These are phyloP conservation scores for Salix purpurea DNA, from an alignment of 345 rosid species.

Conservation along the genomic window DNA sequence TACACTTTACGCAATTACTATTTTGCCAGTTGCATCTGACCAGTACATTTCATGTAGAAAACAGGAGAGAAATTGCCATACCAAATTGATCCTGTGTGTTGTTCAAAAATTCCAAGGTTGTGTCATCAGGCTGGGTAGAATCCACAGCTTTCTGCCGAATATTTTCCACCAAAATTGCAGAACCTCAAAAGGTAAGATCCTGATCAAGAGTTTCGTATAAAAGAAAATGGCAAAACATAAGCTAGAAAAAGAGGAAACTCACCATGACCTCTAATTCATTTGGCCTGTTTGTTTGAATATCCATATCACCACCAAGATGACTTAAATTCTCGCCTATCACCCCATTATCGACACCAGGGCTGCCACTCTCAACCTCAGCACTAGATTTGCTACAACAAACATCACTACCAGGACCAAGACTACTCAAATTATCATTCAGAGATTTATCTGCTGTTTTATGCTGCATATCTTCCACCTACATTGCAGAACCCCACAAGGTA, in stretches of 20 bases:
- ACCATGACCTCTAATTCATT: slow-evolving; percentile 33
- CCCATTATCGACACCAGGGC: slow-evolving; percentile 15
- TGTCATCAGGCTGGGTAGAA: slow-evolving; percentile 18
- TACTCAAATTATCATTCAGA: slow-evolving; percentile 19
- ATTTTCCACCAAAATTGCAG: slow-evolving; percentile 29
- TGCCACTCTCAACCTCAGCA: slow-evolving; percentile 21
- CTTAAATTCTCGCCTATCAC: slow-evolving; percentile 23
- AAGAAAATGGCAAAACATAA: slow-evolving; percentile 10
- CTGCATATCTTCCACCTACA: slow-evolving; percentile 31
- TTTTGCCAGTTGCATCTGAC: not conserved
- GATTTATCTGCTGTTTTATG: slow-evolving; percentile 2
- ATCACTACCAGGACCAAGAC: slow-evolving; percentile 25
- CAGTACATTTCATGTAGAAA: slow-evolving; percentile 2
- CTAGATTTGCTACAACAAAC: slow-evolving; percentile 25
- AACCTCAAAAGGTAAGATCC: slow-evolving; percentile 16
- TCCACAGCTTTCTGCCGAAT: slow-evolving; percentile 28
- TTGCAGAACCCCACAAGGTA: slow-evolving; percentile 19
- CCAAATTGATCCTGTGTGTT: slow-evolving; percentile 36
- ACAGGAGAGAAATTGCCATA: slow-evolving; percentile 24
- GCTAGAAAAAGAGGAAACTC: slow-evolving; percentile 17
- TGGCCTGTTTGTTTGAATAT: slow-evolving; percentile 25
- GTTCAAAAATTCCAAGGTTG: slow-evolving; percentile 16
- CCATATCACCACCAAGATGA: slow-evolving; percentile 21
- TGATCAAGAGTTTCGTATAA: slow-evolving; percentile 18
- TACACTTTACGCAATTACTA: slow-evolving; percentile 1